Base-by-base conservation (phyloP, 805 yeast genomes). In the Kuraishia ogatae region DNA sequence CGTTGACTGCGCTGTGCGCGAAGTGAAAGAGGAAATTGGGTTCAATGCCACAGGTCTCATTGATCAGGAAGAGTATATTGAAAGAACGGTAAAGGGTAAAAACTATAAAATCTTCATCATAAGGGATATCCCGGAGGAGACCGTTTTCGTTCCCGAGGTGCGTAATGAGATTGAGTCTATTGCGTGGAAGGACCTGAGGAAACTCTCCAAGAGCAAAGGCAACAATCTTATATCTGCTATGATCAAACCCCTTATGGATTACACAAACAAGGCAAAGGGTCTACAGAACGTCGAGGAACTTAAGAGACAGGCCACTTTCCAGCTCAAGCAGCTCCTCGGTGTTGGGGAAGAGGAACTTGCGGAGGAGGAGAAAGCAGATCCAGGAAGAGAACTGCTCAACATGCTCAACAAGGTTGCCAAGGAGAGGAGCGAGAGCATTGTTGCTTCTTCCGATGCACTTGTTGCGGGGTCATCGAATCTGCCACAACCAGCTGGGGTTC, bases 1-100 rank as follows among this genome's bases (percentile, higher is more conserved):
- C 68, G 78, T 83, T 5, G 84, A 81, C 54, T 96, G 99, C 73
- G 97, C 98, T 4, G 70, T 89, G 15, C 80, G 99, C 63, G 99
- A 94, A 67, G 91, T 89, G 22, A 79, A 79, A 58, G 99, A 94
- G 71, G 99, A 94, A 69, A 93, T 92, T 17, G 97, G 98, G 0
- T 92, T 85, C 64, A 96, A 94, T 68, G 84, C 89, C 52, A 70
- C 84, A 1, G 83, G 82, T 19, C 80, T 78, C 59, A 76, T 92
- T 49, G 80, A 82, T 58, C 87, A 85, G 57, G 79, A 84, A 43
- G 89, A 87, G 57, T 89, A 79, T 59, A 78, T 91, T 53, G 97
- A 93, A 66, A 79, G 96, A 65, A 87, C 89, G 2, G 80, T 89
- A 23, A 73, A 75, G 53, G 96, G 94, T 7, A 93, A 94, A 68